phyloP scores from a whole-genome alignment of 2,329 filamentous ascomycete genomes.

The Aspergillus tubingensis region DNA sequence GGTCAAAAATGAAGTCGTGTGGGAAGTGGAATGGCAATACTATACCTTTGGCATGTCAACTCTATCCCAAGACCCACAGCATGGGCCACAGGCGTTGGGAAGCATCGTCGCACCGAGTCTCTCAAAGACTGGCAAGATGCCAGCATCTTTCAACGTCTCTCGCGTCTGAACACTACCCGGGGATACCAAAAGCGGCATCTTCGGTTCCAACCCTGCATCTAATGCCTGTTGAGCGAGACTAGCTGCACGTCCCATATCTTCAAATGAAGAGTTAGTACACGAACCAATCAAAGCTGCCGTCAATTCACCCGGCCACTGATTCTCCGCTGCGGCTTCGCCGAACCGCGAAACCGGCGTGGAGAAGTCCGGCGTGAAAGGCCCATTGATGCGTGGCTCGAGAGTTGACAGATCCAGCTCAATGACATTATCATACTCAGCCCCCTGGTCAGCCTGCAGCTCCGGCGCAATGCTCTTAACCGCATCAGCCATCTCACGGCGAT shows the following conservation, averaged over 20 bases:
- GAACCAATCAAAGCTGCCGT: not conserved
- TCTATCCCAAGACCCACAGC: not conserved
- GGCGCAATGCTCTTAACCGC: not conserved
- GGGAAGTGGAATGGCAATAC: not conserved
- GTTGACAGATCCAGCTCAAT: not conserved
- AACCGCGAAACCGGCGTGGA: not conserved
- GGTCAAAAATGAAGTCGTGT: not conserved
- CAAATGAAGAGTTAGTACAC: slow-evolving; percentile 1
- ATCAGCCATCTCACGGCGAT: not conserved
- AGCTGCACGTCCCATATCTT: slow-evolving; percentile 1
- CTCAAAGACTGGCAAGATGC: not conserved
- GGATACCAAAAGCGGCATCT: slow-evolving; percentile 2
- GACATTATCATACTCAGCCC: not conserved
- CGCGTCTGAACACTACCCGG: not conserved
- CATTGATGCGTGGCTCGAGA: not conserved
- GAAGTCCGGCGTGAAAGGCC: not conserved
- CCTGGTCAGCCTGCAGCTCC: not conserved
- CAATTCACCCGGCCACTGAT: not conserved
- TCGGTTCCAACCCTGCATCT: not conserved
- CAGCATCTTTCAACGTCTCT: not conserved
- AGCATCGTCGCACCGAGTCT: not conserved
- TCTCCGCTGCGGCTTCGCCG: not conserved
- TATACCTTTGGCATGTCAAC: not conserved
- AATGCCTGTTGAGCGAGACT: not conserved
- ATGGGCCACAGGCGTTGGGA: not conserved